Percentiles rank a stretch among this genome's conserved stretches.
Evolutionary conservation across 2,329 filamentous ascomycete genomes (phyloP).

Genomic region (Sporothrix schenckii): DNA sequence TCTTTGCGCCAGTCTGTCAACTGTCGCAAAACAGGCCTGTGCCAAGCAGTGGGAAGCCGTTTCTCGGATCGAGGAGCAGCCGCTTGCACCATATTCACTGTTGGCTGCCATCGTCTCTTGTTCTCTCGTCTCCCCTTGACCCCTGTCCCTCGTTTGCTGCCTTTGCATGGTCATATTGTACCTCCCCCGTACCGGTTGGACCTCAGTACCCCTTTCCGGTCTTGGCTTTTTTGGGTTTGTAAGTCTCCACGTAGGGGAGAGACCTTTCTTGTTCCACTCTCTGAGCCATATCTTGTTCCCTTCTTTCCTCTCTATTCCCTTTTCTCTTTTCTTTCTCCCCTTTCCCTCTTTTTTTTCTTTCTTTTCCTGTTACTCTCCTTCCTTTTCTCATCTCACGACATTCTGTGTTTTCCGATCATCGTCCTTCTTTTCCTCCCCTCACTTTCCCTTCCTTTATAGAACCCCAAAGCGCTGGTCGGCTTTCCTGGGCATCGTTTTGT

Average conservation of each 20-base stretch:
- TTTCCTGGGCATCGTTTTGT: conserved; percentile 46
- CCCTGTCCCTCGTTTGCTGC: conserved; percentile 9
- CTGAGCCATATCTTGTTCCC: neutral
- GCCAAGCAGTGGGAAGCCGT: conserved; percentile 14
- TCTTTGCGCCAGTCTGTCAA: neutral
- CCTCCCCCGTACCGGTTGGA: conserved; percentile 15
- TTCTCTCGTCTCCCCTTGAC: conserved; percentile 8
- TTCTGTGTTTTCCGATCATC: conserved; percentile 21
- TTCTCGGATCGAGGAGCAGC: conserved; percentile 25
- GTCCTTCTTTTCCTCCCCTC: conserved; percentile 20
- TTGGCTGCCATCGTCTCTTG: neutral
- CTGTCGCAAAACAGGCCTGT: conserved; percentile 21
- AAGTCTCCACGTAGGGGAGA: neutral
- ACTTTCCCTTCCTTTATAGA: conserved; percentile 35
- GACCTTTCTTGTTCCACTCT: neutral
- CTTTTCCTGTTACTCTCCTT: conserved; percentile 1
- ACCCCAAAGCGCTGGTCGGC: conserved; percentile 56
- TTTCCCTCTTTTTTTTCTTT: conserved; percentile 1
- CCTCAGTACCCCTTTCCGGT: conserved; percentile 14
- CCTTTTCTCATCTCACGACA: conserved; percentile 28
- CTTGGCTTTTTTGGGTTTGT: neutral
- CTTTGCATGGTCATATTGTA: neutral
- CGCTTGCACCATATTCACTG: neutral
- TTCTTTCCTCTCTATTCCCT: neutral
- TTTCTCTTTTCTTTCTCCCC: neutral